Percentiles rank a stretch among this genome's conserved stretches.
These are phyloP conservation scores for Wallemia hederae DNA, from an alignment of 1,284 basidiomycete species.

Conservation along the genomic window DNA sequence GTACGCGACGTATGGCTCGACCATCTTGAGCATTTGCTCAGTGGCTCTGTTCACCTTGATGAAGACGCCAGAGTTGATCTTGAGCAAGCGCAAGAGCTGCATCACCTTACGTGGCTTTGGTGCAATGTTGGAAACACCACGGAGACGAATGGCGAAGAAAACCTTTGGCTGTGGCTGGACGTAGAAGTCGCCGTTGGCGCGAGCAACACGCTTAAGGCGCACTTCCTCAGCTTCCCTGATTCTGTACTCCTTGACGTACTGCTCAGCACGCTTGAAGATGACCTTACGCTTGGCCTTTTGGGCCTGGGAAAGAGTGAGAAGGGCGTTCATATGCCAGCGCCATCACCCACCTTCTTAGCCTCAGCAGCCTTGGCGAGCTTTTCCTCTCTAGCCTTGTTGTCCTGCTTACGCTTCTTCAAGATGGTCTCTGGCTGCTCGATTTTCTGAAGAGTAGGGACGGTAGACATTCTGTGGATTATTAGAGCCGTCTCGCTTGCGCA, in stretches of 20 bases:
- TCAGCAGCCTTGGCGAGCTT: conserved; percentile 57
- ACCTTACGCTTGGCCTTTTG: conserved; percentile 75
- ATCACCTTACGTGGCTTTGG: conserved; percentile 98
- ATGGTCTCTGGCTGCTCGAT: conserved; percentile 90
- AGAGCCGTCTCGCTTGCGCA: neutral
- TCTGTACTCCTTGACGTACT: conserved; percentile 92
- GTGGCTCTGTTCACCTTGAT: conserved; percentile 92
- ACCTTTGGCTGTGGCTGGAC: conserved; percentile 90
- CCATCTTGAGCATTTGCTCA: conserved; percentile 86
- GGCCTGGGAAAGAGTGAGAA: conserved; percentile 24
- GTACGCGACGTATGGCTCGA: conserved; percentile 91
- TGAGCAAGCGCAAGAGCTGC: conserved; percentile 87
- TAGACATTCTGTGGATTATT: neutral
- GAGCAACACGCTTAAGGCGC: conserved; percentile 73
- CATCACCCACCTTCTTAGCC: conserved; percentile 57
- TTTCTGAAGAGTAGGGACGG: conserved; percentile 1
- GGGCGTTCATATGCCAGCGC: conserved; percentile 9
- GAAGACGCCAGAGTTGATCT: conserved; percentile 99
- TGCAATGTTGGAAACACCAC: conserved; percentile 98
- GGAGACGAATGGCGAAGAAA: conserved; percentile 89
- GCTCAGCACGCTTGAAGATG: conserved; percentile 97
- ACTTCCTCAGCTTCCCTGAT: conserved; percentile 85
- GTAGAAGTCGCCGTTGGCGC: conserved; percentile 82
- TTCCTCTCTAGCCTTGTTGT: conserved; percentile 89
- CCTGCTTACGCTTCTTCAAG: conserved; percentile 98